A percentile compares a stretch with the other conserved stretches of the same genome.
These are phyloP conservation scores for Filosporella fistucella DNA, from an alignment of 495 filamentous ascomycete species.

Conservation along the genomic window DNA sequence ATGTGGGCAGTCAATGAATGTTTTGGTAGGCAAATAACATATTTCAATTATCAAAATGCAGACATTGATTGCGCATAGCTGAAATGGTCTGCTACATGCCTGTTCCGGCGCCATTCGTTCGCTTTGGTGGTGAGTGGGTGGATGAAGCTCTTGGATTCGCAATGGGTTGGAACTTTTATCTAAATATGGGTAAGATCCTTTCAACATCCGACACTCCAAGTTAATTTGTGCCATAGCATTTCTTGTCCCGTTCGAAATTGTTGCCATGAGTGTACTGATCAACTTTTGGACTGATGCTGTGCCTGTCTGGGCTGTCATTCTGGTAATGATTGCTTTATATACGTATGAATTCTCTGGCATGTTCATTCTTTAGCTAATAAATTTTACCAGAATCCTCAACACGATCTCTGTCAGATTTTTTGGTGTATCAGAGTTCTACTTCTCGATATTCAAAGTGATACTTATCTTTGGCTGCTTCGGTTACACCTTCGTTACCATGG, in stretches of 20 bases:
- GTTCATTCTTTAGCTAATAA: neutral
- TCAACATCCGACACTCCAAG: conserved; percentile 8
- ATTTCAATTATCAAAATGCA: conserved; percentile 16
- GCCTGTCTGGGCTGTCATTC: conserved; percentile 66
- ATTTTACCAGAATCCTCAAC: conserved; percentile 25
- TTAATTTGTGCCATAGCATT: conserved; percentile 48
- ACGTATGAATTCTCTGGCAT: neutral
- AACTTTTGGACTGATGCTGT: conserved; percentile 61
- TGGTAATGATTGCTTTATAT: conserved; percentile 60
- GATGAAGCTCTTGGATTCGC: conserved; percentile 70
- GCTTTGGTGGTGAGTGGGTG: conserved; percentile 65
- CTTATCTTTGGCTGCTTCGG: conserved; percentile 51
- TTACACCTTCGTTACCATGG: conserved; percentile 20
- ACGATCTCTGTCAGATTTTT: conserved; percentile 36
- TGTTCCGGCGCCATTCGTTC: conserved; percentile 65
- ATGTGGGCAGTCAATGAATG: conserved; percentile 31
- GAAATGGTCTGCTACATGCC: conserved; percentile 74
- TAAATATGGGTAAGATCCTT: conserved; percentile 7
- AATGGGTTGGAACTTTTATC: conserved; percentile 63
- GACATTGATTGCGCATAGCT: conserved; percentile 44
- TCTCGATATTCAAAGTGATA: conserved; percentile 55
- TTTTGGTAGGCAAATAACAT: neutral
- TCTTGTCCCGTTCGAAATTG: conserved; percentile 66
- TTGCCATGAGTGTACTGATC: conserved; percentile 65
- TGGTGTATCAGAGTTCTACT: conserved; percentile 42